Conservation (phyloP, 2,329 filamentous ascomycete species). For the Pseudodiploospora longispora region DNA sequence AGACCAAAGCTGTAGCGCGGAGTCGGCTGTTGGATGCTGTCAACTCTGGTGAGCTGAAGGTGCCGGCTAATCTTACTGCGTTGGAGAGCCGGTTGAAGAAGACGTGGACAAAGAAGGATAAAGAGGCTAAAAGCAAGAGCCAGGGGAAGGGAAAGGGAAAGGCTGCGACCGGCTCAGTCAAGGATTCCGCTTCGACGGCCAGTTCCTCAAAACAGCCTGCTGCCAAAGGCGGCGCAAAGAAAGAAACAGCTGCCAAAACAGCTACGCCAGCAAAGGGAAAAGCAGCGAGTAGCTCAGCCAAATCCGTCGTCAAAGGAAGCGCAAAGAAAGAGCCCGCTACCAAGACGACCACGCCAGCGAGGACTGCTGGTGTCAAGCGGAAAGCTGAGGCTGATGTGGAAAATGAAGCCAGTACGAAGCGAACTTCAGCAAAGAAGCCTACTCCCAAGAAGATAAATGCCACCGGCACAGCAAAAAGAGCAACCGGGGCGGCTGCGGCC, state of each 20-base stretch:
- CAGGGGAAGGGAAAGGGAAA: background rate
- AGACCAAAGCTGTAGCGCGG: constrained; percentile 50
- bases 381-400: no score
- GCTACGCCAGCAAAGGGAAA: background rate
- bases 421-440: no score
- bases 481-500: no score
- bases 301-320: background rate
- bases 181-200: background rate
- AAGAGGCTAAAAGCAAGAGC: constrained; percentile 34
- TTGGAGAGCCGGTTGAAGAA: constrained; percentile 50
- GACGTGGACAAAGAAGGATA: constrained; percentile 44
- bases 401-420: no score
- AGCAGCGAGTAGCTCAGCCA: background rate
- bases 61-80: constrained; percentile 39
- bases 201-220: background rate
- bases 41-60: constrained; percentile 35
- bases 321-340: constrained; percentile 1
- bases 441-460: no score
- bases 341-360: background rate
- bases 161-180: background rate
- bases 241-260: constrained; percentile 5
- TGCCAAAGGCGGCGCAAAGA: constrained; percentile 9
- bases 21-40: constrained; percentile 51
- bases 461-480: no score
- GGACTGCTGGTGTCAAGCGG: background rate